Conservation (phyloP, 371 early-diverging fungal genomes). For the Lichtheimia hyalospora region DNA sequence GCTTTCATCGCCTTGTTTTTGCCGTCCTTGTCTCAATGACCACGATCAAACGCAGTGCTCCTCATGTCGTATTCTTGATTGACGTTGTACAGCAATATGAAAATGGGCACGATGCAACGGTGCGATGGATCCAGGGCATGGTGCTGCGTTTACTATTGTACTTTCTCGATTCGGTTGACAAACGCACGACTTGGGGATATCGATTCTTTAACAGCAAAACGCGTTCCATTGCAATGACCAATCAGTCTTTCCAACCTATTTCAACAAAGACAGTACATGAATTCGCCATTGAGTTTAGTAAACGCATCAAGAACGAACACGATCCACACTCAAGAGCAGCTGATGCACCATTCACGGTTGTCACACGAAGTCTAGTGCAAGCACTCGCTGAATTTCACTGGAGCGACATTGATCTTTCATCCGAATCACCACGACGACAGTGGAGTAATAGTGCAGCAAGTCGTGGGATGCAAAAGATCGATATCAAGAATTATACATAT, state of each 20-base stretch:
- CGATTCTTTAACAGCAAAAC: slow-evolving; percentile 11
- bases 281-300: neutral
- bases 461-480: neutral
- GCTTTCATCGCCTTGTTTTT: neutral
- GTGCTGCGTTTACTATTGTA: slow-evolving; percentile 6
- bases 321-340: neutral
- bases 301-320: neutral
- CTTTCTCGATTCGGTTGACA: slow-evolving; percentile 10
- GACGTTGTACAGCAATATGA: neutral
- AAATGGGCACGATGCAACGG: neutral
- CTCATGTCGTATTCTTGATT: slow-evolving; percentile 13
- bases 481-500: slow-evolving; percentile 13
- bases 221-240: slow-evolving; percentile 5
- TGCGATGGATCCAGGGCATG: slow-evolving; percentile 1
- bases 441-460: neutral
- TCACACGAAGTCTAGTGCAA: slow-evolving; percentile 6
- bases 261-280: neutral
- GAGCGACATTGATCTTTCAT: slow-evolving; percentile 5
- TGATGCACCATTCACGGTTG: neutral
- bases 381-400: slow-evolving; percentile 12
- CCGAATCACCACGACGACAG: slow-evolving; percentile 10
- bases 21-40: neutral
- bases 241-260: slow-evolving; percentile 9
- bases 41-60: slow-evolving; percentile 8
- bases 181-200: slow-evolving; percentile 13